Conservation (phyloP, 805 yeast genomes). For the Pichia membranifaciens region DNA sequence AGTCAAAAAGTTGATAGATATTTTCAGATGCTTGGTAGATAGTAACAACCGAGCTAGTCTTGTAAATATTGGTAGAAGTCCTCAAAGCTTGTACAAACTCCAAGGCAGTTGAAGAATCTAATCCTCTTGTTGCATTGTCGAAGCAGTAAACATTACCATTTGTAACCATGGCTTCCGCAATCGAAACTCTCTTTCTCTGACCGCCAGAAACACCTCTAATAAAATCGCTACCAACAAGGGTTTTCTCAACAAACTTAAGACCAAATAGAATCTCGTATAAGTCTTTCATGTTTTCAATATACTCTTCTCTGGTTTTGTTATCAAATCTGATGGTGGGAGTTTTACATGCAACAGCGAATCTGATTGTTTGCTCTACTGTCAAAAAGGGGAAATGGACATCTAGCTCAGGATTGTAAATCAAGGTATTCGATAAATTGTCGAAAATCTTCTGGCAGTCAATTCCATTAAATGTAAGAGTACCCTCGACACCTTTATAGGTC, state of each 20-base stretch:
- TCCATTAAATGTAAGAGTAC: constrained; percentile 43
- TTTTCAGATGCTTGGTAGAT: constrained; percentile 66
- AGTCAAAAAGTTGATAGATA: constrained; percentile 55
- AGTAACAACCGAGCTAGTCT: constrained; percentile 54
- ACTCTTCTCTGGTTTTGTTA: constrained; percentile 35
- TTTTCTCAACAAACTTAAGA: constrained; percentile 51
- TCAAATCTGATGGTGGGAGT: constrained; percentile 46
- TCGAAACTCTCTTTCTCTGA: constrained; percentile 65
- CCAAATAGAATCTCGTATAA: constrained; percentile 50
- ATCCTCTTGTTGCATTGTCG: constrained; percentile 68
- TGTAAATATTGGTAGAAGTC: constrained; percentile 50
- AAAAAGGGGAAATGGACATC: constrained; percentile 52
- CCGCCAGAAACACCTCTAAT: constrained; percentile 74
- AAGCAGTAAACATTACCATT: constrained; percentile 52
- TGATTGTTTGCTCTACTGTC: constrained; percentile 48
- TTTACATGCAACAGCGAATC: constrained; percentile 48
- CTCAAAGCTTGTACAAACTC: constrained; percentile 57
- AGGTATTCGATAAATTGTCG: constrained; percentile 37
- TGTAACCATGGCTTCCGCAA: constrained; percentile 56
- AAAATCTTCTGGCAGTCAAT: constrained; percentile 41
- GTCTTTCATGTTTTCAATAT: constrained; percentile 40
- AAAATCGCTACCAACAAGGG: constrained; percentile 61
- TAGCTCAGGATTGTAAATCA: constrained; percentile 49
- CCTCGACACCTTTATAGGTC: constrained; percentile 33
- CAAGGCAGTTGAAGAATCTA: constrained; percentile 65